Conservation (phyloP, 2,329 filamentous ascomycete species). For the Xylariomycetidae sp. region DNA sequence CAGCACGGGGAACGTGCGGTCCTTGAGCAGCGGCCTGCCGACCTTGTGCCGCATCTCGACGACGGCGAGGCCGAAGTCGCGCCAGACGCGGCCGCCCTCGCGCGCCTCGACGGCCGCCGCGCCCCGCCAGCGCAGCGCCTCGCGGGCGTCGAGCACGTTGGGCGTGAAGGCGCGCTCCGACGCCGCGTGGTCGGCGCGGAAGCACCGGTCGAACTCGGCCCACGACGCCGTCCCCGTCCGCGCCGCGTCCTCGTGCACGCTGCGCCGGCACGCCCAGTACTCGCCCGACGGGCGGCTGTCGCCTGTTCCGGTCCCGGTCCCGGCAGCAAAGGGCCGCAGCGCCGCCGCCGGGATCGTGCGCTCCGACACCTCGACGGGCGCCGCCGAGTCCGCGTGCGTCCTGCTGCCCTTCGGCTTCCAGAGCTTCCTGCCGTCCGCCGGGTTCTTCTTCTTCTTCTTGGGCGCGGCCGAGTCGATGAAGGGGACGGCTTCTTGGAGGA, state of each 20-base stretch:
- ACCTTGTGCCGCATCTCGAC: conserved; percentile 65
- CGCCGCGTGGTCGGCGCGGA: conserved; percentile 54
- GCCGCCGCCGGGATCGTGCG: conserved; percentile 42
- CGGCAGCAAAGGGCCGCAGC: conserved; percentile 32
- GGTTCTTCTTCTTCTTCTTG: conserved; percentile 24
- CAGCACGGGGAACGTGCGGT: conserved; percentile 63
- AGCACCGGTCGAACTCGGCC: conserved; percentile 56
- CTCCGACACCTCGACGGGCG: conserved; percentile 49
- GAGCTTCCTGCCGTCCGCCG: conserved; percentile 20
- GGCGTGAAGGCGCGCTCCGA: conserved; percentile 57
- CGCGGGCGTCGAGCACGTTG: conserved; percentile 43
- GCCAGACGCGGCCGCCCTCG: conserved; percentile 38
- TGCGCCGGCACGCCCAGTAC: conserved; percentile 61
- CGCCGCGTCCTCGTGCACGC: conserved; percentile 52
- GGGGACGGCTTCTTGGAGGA: conserved; percentile 54
- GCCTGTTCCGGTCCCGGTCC: not conserved
- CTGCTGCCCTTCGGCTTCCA: conserved; percentile 51
- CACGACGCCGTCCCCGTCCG: conserved; percentile 53
- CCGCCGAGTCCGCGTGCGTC: conserved; percentile 42
- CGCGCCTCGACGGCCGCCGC: conserved; percentile 33
- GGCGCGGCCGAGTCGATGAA: conserved; percentile 55
- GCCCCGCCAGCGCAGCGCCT: conserved; percentile 45
- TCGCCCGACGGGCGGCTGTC: conserved; percentile 30
- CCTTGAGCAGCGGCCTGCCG: conserved; percentile 50
- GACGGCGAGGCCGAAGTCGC: conserved; percentile 43